Conservation (phyloP, 441 rosid species). For the Corymbia calophylla region DNA sequence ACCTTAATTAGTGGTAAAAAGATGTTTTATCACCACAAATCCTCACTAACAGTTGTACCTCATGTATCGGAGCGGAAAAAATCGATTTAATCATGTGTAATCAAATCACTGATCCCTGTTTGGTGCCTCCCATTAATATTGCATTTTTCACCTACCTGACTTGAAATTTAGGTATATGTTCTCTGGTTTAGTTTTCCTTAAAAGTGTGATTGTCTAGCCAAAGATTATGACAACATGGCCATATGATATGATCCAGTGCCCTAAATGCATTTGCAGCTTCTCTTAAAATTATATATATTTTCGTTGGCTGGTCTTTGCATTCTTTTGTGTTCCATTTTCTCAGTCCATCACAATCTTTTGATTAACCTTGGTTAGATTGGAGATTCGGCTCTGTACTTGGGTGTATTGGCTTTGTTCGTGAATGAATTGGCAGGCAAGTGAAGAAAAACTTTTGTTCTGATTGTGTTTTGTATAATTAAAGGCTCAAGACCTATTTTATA, state of each 20-base stretch:
- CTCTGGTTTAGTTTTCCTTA: not conserved
- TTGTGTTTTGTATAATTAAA: conserved; percentile 4
- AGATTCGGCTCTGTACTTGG: conserved; percentile 83
- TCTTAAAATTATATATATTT: not conserved
- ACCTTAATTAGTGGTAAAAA: not conserved
- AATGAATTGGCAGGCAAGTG: conserved; percentile 76
- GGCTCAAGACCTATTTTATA: conserved; percentile 8
- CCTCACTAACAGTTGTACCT: not conserved
- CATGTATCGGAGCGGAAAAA: not conserved
- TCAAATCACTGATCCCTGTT: not conserved
- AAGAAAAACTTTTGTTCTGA: not conserved
- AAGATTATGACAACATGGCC: not conserved
- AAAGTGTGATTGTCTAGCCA: not conserved
- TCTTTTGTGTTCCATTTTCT: not conserved
- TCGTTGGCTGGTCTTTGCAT: not conserved
- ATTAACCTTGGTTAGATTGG: conserved; percentile 52
- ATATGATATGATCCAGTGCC: not conserved
- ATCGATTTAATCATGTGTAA: not conserved
- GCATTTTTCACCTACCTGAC: not conserved
- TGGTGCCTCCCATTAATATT: not conserved
- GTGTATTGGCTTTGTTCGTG: conserved; percentile 71
- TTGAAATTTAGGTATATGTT: not conserved
- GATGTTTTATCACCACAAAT: not conserved
- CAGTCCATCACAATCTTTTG: not conserved
- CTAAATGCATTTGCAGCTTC: not conserved